Conservation (phyloP, 306 rosid genomes). For the Crataegus laevigata region DNA sequence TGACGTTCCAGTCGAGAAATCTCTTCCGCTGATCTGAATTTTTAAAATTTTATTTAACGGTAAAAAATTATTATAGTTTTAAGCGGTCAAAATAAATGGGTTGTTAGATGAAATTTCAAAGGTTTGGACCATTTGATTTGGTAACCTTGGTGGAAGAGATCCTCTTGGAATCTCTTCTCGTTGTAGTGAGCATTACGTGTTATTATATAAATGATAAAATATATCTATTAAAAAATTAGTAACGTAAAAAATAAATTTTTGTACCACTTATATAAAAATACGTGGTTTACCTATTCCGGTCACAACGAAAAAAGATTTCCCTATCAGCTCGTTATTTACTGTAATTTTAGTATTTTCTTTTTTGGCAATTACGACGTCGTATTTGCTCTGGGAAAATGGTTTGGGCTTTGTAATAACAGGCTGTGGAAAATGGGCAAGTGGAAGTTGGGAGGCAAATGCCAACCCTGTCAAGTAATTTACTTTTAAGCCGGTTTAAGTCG, state of each 20-base stretch:
- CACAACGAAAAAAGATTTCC: no score
- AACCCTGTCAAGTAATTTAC: no score
- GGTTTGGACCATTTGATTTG: rapidly evolving
- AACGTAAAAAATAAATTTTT: rapidly evolving
- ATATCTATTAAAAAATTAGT: no score
- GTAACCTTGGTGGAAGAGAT: rapidly evolving
- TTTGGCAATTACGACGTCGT: not conserved
- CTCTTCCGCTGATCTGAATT: rapidly evolving
- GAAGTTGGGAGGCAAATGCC: no score
- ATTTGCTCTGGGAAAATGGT: not conserved
- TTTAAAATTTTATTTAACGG: rapidly evolving
- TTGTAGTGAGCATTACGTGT: no score
- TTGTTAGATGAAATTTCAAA: rapidly evolving
- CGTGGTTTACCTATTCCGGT: rapidly evolving
- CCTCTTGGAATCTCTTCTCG: rapidly evolving
- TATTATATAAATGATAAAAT: no score
- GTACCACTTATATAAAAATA: no score
- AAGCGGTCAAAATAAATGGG: rapidly evolving
- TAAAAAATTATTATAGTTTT: no score
- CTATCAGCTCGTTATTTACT: not conserved
- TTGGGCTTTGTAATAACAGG: not conserved
- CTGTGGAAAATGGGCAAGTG: not conserved
- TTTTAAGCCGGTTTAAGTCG: no score
- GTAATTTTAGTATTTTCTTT: not conserved
- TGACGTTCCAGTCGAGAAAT: not conserved